Base-by-base conservation (phyloP, 352 stramenopile genomes). In the Globisporangium nodosum region DNA sequence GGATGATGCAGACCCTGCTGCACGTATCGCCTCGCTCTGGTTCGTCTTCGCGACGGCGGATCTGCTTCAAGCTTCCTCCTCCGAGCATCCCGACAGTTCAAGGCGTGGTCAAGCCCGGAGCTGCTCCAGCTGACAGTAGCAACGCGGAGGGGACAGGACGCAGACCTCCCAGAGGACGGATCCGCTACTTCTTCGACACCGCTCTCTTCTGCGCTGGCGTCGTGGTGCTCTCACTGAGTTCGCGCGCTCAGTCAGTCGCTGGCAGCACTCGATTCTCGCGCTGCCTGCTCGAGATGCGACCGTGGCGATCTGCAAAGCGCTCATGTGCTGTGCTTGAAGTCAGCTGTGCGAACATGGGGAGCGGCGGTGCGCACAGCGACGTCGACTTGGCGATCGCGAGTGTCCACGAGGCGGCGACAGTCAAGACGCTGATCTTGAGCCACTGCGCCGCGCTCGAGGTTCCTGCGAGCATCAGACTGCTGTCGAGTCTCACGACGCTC, bases 311-410 rank as follows among this genome's bases (percentile, higher is more conserved):
- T 3, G 16, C 5, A 0, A 57, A 47, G 40, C 52, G 52, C 39
- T n/a, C 49, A 13, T 63, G 57, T 21, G 33, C 21, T 6, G 57
- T 63, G 43, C 40, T 63, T 6, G 57, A 63, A 37, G 40, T 63
- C 20, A 63, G 50, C 31, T 63, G 57, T 13, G 8, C 35, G 12
- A 40, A 45, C 42, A 33, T 13, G 21, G 45, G 21, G 35, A 46
- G 24, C n/a, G 0, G 24, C 13, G 58, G 58, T 20, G n/a, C 35
- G 3, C 6, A 4, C 13, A 7, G 16, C 24, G 58, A 59, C 1
- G 39, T 65, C 15, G 37, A 50, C 35, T 45, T 27, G 21, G 21
- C 47, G 2, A 40, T 65, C 1, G 7, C 33, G 48, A 54, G 5
- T 5, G 24, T 65, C 24, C 35, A 60, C 13, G 16, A 52, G 30